phyloP scores from a whole-genome alignment of 1,284 basidiomycete genomes.

The Mycosarcoma mackinlayi region DNA sequence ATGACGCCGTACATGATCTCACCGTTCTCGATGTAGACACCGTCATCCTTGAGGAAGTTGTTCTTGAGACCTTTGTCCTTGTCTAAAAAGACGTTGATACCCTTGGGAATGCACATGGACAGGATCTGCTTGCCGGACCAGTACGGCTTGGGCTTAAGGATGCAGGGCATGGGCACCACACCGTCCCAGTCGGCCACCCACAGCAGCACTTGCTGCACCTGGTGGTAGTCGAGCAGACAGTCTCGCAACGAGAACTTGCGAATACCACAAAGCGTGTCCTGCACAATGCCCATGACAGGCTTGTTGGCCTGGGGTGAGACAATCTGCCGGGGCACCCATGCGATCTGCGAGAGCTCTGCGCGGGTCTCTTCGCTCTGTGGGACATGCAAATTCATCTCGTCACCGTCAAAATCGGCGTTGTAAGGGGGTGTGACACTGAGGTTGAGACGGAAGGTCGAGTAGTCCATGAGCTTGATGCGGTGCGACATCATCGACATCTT shows the following conservation, averaged over 20 bases:
- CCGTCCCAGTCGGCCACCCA: slow-evolving; percentile 99
- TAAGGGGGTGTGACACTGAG: slow-evolving; percentile 78
- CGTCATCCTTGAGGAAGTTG: slow-evolving; percentile 76
- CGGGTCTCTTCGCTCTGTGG: slow-evolving; percentile 99
- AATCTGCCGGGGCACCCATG: slow-evolving; percentile 99
- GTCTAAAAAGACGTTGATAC: slow-evolving; percentile 83
- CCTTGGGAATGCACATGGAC: slow-evolving; percentile 90
- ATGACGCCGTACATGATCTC: slow-evolving; percentile 95
- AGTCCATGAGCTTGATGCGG: slow-evolving; percentile 95
- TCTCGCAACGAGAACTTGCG: slow-evolving; percentile 97
- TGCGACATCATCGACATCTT: slow-evolving; percentile 99
- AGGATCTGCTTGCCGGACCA: slow-evolving; percentile 99
- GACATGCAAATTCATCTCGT: slow-evolving; percentile 97
- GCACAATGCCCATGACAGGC: slow-evolving; percentile 99
- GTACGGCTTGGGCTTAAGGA: slow-evolving; percentile 94
- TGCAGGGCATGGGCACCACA: slow-evolving; percentile 87
- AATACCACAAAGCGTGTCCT: slow-evolving; percentile 97
- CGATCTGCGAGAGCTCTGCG: slow-evolving; percentile 95
- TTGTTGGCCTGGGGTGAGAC: slow-evolving; percentile 99
- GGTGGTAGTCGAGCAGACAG: slow-evolving; percentile 65
- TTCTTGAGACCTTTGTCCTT: slow-evolving; percentile 59
- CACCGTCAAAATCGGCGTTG: slow-evolving; percentile 84
- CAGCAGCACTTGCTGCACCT: slow-evolving; percentile 91
- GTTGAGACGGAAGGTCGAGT: slow-evolving; percentile 98
- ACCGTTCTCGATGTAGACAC: slow-evolving; percentile 96